Evolutionary conservation across 202 grass and related monocot genomes (phyloP).

Genomic region (Dendrocalamus latiflorus): DNA sequence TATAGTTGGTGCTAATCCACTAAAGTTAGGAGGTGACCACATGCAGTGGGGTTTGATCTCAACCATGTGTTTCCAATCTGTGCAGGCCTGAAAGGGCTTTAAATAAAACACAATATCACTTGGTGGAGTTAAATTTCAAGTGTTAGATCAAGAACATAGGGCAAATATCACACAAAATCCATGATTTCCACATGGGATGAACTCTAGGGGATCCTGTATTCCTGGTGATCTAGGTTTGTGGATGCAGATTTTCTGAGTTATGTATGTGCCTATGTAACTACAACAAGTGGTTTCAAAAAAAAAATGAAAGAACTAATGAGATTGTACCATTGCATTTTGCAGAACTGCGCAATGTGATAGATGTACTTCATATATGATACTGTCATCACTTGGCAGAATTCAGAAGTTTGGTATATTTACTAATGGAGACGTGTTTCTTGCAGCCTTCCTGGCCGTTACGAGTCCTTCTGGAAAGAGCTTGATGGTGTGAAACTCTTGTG

Average conservation of each 20-base stretch:
- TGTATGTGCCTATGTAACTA: background rate
- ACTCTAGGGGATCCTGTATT: background rate
- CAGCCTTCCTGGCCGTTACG: constrained; percentile 63
- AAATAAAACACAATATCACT: background rate
- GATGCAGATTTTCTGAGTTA: background rate
- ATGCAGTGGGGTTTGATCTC: background rate
- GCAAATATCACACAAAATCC: background rate
- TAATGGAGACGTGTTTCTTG: background rate
- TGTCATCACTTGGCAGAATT: background rate
- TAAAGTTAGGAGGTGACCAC: no score
- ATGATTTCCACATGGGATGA: background rate
- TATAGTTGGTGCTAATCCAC: background rate
- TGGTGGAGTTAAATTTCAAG: background rate
- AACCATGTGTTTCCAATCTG: background rate
- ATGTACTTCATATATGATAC: background rate
- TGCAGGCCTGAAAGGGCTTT: background rate
- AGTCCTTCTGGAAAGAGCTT: no score
- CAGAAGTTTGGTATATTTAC: background rate
- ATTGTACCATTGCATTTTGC: background rate
- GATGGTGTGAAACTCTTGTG: no score
- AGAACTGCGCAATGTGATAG: background rate
- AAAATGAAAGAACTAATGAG: background rate
- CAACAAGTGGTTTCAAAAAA: background rate
- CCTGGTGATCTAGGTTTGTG: background rate
- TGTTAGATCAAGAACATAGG: background rate